Evolutionary conservation across 2,329 filamentous ascomycete genomes (phyloP).

Genomic region (Pseudogymnoascus sp.): DNA sequence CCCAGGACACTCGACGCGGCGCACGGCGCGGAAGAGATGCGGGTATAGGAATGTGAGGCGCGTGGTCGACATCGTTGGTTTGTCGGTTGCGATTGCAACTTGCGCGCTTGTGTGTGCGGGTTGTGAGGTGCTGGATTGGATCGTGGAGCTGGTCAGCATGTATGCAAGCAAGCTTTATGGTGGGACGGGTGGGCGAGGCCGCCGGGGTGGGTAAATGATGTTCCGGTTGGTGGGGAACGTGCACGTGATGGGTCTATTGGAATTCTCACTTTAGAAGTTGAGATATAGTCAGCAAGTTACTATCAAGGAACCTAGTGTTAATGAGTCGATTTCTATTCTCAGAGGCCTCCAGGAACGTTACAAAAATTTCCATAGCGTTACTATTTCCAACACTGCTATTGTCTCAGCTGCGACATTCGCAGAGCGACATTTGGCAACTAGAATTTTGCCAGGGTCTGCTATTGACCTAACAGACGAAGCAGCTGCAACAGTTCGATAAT

Average conservation of each 20-base stretch:
- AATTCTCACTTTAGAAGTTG: no score
- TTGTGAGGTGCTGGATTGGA: neutral
- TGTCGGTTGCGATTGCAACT: neutral
- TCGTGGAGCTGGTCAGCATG: neutral
- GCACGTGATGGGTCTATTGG: no score
- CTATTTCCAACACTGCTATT: constrained; percentile 86
- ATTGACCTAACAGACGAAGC: constrained; percentile 96
- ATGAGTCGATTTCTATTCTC: constrained; percentile 94
- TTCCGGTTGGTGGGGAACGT: neutral
- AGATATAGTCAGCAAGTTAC: constrained; percentile 98
- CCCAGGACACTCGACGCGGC: constrained; percentile 36
- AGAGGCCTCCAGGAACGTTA: constrained; percentile 97
- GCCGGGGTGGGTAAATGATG: neutral
- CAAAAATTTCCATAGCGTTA: constrained; percentile 96
- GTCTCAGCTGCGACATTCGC: constrained; percentile 87
- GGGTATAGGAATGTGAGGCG: constrained; percentile 63
- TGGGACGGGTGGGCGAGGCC: neutral
- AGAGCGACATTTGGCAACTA: constrained; percentile 82
- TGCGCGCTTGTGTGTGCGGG: neutral
- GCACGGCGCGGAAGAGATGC: constrained; percentile 51
- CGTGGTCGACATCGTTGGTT: constrained; percentile 46
- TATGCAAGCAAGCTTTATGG: neutral
- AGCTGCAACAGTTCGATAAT: constrained; percentile 86
- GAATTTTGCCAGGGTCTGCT: constrained; percentile 88
- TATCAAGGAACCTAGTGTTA: constrained; percentile 84